Percentiles rank a stretch among this genome's conserved stretches.
Evolutionary conservation across 2,329 filamentous ascomycete species (phyloP).

Genomic region (Dendryphion nanum): DNA sequence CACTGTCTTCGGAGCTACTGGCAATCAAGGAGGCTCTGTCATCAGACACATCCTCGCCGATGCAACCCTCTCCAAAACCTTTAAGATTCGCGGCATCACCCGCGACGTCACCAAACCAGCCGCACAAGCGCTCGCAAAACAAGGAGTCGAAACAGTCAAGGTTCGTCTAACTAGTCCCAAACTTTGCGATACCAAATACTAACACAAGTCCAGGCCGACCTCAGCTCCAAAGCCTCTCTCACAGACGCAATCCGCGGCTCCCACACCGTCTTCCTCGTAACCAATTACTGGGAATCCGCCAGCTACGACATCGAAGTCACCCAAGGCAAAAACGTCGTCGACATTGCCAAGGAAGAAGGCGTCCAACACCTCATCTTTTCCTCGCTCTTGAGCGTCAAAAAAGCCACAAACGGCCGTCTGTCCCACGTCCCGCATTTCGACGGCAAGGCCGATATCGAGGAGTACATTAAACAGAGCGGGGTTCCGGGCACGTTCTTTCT

Average conservation of each 20-base stretch:
- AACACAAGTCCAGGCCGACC: neutral
- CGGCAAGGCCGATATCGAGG: neutral
- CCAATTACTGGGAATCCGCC: neutral
- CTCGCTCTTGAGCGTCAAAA: neutral
- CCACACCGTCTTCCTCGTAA: neutral
- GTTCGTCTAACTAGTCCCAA: neutral
- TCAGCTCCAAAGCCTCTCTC: neutral
- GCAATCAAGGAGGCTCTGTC: conserved; percentile 1
- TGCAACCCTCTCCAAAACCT: neutral
- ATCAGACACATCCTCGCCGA: neutral
- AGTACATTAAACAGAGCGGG: neutral
- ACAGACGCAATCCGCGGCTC: neutral
- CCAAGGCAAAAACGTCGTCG: neutral
- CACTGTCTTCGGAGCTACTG: conserved; percentile 1
- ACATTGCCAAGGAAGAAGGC: neutral
- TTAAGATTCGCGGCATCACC: conserved; percentile 37
- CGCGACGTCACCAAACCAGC: neutral
- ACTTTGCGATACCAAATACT: neutral
- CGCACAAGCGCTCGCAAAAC: neutral
- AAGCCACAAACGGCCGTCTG: neutral
- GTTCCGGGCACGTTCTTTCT: neutral
- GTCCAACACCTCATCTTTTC: neutral
- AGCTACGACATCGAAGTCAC: neutral
- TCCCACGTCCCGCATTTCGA: neutral
- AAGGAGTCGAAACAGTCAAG: neutral